A percentile compares a stretch with the other conserved stretches of the same genome.
phyloP scores from a whole-genome alignment of 192 early-diverging fungal species.

The Geranomyces michiganensis region DNA sequence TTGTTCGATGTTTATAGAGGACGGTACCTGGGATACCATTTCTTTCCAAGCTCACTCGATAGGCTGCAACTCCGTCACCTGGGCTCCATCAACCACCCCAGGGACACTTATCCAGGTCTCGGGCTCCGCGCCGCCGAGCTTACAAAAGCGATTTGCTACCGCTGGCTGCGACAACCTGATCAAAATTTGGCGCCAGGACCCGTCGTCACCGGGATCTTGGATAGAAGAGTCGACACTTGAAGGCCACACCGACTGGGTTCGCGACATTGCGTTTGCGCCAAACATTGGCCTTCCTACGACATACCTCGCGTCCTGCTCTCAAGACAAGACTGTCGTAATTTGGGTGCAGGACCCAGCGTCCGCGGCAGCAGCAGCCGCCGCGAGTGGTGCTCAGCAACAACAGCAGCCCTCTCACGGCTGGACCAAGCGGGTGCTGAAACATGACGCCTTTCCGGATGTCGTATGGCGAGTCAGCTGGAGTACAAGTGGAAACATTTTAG shows the following conservation, averaged over 20 bases:
- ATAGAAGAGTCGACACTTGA: constrained; percentile 80
- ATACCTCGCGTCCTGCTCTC: constrained; percentile 92
- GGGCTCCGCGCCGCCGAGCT: constrained; percentile 50
- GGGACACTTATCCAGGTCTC: constrained; percentile 69
- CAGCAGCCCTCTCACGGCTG: constrained; percentile 47
- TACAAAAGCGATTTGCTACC: constrained; percentile 77
- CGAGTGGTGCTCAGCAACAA: neutral
- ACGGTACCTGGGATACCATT: constrained; percentile 82
- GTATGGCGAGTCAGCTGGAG: constrained; percentile 99
- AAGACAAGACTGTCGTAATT: constrained; percentile 94
- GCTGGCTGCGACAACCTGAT: constrained; percentile 96
- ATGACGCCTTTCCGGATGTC: constrained; percentile 89
- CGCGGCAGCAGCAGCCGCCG: constrained; percentile 22
- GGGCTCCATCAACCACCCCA: constrained; percentile 88
- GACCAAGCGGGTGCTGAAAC: constrained; percentile 71
- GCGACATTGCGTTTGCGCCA: constrained; percentile 96
- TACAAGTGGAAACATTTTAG: constrained; percentile 89
- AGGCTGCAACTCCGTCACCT: constrained; percentile 89
- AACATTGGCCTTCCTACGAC: constrained; percentile 88
- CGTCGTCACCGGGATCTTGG: constrained; percentile 51
- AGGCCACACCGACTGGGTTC: constrained; percentile 96
- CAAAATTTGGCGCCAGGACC: constrained; percentile 82
- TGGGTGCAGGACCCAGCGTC: constrained; percentile 84
- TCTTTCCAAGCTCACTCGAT: constrained; percentile 84
- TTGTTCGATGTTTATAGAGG: constrained; percentile 57